phyloP scores from a whole-genome alignment of 768 basidiomycete species.

The Macrocybe gigantea region DNA sequence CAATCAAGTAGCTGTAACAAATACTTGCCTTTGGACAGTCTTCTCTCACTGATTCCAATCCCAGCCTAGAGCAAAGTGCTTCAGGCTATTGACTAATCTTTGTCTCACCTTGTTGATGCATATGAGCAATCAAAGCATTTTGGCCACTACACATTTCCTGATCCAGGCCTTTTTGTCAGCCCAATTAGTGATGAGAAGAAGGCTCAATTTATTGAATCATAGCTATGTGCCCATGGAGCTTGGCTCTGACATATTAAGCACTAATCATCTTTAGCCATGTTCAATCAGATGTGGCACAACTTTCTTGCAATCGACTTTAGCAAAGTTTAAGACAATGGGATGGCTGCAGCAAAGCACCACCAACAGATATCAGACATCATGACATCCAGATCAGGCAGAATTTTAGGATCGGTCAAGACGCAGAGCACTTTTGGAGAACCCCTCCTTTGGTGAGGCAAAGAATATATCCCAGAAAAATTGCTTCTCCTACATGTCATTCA shows the following conservation, averaged over 20 bases:
- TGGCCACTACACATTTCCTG: too few relatives aligned
- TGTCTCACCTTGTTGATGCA: not conserved
- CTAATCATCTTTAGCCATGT: not conserved
- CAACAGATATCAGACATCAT: too few relatives aligned
- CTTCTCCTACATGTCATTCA: not conserved
- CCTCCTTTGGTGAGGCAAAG: conserved; percentile 11
- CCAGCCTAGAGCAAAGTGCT: not conserved
- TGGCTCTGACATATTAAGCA: not conserved
- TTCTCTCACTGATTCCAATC: not conserved
- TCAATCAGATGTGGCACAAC: not conserved
- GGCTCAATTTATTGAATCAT: not conserved
- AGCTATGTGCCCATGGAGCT: not conserved
- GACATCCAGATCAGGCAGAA: too few relatives aligned
- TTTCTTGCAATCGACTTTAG: too few relatives aligned
- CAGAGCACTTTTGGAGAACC: not conserved
- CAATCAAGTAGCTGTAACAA: not conserved
- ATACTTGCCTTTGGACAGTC: not conserved
- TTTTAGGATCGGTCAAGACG: too few relatives aligned
- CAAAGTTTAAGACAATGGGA: too few relatives aligned
- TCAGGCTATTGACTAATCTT: not conserved
- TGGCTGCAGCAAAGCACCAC: too few relatives aligned
- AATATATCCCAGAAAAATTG: not conserved
- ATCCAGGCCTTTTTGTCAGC: not conserved
- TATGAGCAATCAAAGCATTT: not conserved
- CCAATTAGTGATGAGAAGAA: not conserved